Conservation (phyloP, 78 protist genomes). For the Polysphondylium violaceum region DNA sequence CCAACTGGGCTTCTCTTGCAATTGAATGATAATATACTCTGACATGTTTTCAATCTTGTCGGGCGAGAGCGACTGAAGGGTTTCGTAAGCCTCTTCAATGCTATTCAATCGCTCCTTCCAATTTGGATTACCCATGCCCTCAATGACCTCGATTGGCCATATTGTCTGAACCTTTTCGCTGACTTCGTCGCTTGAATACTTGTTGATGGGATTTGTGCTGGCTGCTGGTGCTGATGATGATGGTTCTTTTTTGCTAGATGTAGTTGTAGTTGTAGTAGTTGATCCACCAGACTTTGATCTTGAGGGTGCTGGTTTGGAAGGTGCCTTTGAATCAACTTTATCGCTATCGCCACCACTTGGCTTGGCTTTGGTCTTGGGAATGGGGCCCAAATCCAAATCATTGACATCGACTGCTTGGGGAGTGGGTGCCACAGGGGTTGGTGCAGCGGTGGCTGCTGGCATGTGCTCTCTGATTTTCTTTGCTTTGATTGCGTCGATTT, state of each 20-base stretch:
- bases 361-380: not conserved
- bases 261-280: not conserved
- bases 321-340: not conserved
- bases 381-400: slow-evolving; percentile 8
- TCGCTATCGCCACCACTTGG: not conserved
- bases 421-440: slow-evolving; percentile 5
- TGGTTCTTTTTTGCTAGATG: not conserved
- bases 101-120: slow-evolving; percentile 53
- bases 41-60: not conserved
- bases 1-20: slow-evolving; percentile 74
- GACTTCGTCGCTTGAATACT: not conserved
- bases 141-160: not conserved
- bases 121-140: slow-evolving; percentile 8
- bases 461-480: slow-evolving; percentile 69
- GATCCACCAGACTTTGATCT: not conserved
- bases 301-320: slow-evolving; percentile 13
- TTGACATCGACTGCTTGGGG: not conserved
- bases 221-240: not conserved
- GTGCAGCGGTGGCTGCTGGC: slow-evolving; percentile 22
- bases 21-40: slow-evolving; percentile 1
- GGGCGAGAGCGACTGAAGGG: not conserved
- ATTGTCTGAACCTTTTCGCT: not conserved
- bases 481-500: slow-evolving; percentile 75
- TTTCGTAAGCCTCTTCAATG: slow-evolving; percentile 6
- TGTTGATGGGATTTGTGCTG: not conserved